Percentiles rank a stretch among this genome's conserved stretches.
Conservation (phyloP, 495 filamentous ascomycete genomes). For the Terfezia boudieri region DNA sequence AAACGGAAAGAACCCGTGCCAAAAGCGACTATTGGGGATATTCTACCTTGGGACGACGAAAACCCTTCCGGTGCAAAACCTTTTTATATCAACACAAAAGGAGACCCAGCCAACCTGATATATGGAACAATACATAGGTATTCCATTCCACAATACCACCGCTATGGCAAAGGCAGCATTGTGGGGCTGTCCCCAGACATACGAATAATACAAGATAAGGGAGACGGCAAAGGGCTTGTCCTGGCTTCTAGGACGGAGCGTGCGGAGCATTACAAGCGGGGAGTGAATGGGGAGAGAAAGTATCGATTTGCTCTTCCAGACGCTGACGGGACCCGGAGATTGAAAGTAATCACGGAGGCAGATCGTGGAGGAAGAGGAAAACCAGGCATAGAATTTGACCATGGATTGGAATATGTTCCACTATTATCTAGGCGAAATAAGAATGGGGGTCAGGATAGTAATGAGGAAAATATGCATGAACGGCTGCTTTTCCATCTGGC, state of each 20-base stretch:
- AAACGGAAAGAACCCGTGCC: no score
- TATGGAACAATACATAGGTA: constrained; percentile 43
- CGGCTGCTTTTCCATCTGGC: neutral
- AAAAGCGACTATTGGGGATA: no score
- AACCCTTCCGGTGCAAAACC: no score
- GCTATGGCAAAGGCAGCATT: constrained; percentile 34
- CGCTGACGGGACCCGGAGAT: constrained; percentile 16
- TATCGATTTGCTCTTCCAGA: constrained; percentile 22
- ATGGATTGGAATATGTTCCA: constrained; percentile 25
- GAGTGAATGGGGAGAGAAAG: constrained; percentile 13
- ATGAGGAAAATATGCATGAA: neutral
- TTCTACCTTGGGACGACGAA: no score
- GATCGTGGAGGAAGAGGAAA: neutral
- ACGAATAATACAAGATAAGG: constrained; percentile 31
- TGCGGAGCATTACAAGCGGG: constrained; percentile 4
- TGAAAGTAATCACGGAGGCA: constrained; percentile 21
- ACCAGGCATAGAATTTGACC: constrained; percentile 4
- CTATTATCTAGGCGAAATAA: constrained; percentile 10
- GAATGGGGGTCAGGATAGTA: neutral
- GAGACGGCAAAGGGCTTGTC: constrained; percentile 26
- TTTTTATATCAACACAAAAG: constrained; percentile 29
- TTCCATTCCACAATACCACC: constrained; percentile 34
- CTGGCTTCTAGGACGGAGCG: constrained; percentile 19
- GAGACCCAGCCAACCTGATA: constrained; percentile 36
- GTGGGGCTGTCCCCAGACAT: constrained; percentile 28